phyloP scores from a whole-genome alignment of 2,329 filamentous ascomycete species.

The Colletotrichum cereale region DNA sequence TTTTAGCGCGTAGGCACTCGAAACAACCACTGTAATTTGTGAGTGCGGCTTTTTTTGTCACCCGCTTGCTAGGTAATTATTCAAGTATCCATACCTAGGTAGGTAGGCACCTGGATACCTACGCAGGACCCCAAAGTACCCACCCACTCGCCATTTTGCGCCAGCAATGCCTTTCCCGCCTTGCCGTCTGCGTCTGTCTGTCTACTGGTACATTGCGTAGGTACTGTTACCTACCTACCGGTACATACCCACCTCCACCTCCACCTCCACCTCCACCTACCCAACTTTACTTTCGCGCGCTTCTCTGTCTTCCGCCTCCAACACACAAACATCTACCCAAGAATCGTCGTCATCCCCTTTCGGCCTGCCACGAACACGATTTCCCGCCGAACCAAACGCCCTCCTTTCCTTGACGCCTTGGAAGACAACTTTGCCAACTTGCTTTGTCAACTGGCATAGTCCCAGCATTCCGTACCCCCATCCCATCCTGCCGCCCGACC shows the following conservation, averaged over 20 bases:
- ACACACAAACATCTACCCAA: conserved; percentile 27
- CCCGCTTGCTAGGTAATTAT: no score
- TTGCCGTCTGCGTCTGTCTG: background rate
- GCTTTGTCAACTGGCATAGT: no score
- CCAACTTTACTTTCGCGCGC: background rate
- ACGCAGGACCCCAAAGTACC: background rate
- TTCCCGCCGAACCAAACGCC: background rate
- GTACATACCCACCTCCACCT: background rate
- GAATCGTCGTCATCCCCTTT: conserved; percentile 21
- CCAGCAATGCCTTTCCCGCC: conserved; percentile 11
- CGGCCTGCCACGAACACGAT: conserved; percentile 2
- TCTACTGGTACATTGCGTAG: no score
- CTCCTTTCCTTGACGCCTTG: background rate
- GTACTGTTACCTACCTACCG: no score
- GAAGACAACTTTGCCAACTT: no score
- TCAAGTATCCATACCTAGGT: background rate
- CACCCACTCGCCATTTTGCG: conserved; percentile 2
- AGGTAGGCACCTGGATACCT: background rate
- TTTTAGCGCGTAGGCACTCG: no score
- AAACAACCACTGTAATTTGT: no score
- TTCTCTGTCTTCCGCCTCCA: conserved; percentile 17
- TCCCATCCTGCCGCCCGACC: background rate
- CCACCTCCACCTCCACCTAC: background rate
- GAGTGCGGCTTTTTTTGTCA: no score
- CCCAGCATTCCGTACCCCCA: background rate